Evolutionary conservation across 2,329 filamentous ascomycete genomes (phyloP).

Genomic region (Colletotrichum destructivum): DNA sequence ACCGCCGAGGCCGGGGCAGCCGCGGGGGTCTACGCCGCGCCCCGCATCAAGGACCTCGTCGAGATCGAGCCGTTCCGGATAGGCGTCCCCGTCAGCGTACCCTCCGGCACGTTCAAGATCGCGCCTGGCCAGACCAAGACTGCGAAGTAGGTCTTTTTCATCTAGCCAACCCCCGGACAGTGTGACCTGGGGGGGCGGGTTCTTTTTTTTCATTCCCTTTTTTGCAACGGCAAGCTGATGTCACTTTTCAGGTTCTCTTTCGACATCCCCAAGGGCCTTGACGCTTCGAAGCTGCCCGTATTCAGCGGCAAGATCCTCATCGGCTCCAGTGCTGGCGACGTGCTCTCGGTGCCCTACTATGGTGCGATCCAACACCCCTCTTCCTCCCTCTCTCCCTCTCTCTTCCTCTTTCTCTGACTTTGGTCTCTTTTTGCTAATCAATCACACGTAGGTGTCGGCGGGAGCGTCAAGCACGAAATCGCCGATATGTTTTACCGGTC

Average conservation of each 20-base stretch:
- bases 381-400: too few relatives aligned
- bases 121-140: conserved; percentile 40
- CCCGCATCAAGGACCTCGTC: conserved; percentile 34
- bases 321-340: conserved; percentile 50
- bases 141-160: conserved; percentile 27
- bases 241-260: conserved; percentile 52
- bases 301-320: conserved; percentile 54
- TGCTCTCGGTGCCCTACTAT: conserved; percentile 53
- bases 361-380: conserved; percentile 36
- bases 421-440: background rate
- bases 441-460: conserved; percentile 19
- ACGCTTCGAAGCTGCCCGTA: conserved; percentile 49
- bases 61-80: conserved; percentile 36
- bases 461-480: conserved; percentile 35
- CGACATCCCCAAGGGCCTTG: conserved; percentile 46
- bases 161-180: too few relatives aligned
- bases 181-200: too few relatives aligned
- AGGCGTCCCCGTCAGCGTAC: conserved; percentile 25
- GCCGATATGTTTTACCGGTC: conserved; percentile 31
- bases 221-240: background rate
- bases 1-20: conserved; percentile 20
- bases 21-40: conserved; percentile 1
- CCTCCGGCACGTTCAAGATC: conserved; percentile 37
- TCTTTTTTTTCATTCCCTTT: too few relatives aligned
- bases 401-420: too few relatives aligned